Conservation (phyloP, 768 basidiomycete genomes). For the Amylocystis lapponica region DNA sequence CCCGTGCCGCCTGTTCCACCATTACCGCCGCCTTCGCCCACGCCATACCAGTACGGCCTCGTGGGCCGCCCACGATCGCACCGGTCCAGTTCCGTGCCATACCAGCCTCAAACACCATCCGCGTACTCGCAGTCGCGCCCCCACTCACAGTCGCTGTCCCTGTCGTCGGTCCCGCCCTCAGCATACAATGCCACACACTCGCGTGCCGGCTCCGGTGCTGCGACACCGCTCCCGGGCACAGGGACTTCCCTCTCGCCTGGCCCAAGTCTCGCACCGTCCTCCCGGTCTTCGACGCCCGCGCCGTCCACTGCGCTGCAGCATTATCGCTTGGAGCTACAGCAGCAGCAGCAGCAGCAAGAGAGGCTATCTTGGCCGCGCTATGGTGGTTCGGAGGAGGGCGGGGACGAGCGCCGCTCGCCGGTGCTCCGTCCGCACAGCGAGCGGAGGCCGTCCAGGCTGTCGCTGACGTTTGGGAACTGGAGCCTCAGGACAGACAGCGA, state of each 20-base stretch:
- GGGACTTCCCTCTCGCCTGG: slow-evolving; percentile 6
- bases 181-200: neutral
- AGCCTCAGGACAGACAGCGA: slow-evolving; percentile 17
- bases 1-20: neutral
- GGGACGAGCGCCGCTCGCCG: neutral
- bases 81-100: slow-evolving; percentile 8
- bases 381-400: slow-evolving; percentile 8
- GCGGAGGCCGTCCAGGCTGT: slow-evolving; percentile 16
- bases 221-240: neutral
- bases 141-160: slow-evolving; percentile 4
- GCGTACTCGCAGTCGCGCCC: slow-evolving; percentile 12
- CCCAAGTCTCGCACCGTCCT: slow-evolving; percentile 6
- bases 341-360: slow-evolving; percentile 1
- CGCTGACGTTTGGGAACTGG: slow-evolving; percentile 21
- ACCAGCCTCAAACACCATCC: slow-evolving; percentile 6
- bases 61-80: slow-evolving; percentile 33
- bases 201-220: slow-evolving; percentile 2
- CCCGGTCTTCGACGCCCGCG: slow-evolving; percentile 13
- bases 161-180: slow-evolving; percentile 4
- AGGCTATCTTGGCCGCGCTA: slow-evolving; percentile 13
- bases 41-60: slow-evolving; percentile 59
- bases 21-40: slow-evolving; percentile 25
- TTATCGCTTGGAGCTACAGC: neutral
- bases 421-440: slow-evolving; percentile 2
- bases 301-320: neutral